Percentiles rank a stretch among this genome's conserved stretches.
These are phyloP conservation scores for Botrytis deweyae DNA, from an alignment of 2,329 filamentous ascomycete genomes.

Conservation along the genomic window DNA sequence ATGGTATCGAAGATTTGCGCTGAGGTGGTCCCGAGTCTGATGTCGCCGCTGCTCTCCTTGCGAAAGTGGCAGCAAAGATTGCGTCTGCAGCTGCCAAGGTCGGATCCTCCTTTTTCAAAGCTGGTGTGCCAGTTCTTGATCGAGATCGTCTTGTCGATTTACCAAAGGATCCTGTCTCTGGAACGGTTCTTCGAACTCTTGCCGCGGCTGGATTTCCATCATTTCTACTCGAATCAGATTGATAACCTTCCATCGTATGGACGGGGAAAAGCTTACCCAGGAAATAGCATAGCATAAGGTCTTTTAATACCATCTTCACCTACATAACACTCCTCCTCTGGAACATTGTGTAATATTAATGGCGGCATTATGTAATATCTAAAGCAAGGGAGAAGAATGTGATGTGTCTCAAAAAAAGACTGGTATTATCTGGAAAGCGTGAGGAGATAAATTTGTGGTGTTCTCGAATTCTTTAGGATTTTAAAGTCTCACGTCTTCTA, in stretches of 20 bases:
- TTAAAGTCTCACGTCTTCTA: constrained; percentile 1
- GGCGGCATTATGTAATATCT: constrained; percentile 52
- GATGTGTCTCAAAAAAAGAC: constrained; percentile 10
- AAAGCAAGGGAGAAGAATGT: constrained; percentile 20
- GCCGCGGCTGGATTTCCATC: constrained; percentile 51
- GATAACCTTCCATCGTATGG: constrained; percentile 14
- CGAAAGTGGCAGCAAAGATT: constrained; percentile 59
- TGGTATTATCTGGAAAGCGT: constrained; percentile 14
- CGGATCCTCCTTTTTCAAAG: constrained; percentile 54
- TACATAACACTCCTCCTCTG: constrained; percentile 65
- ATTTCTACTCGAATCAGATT: constrained; percentile 44
- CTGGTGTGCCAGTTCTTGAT: constrained; percentile 59
- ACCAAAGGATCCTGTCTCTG: constrained; percentile 64
- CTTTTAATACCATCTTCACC: constrained; percentile 64
- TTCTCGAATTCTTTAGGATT: constrained; percentile 12
- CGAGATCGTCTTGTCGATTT: constrained; percentile 64
- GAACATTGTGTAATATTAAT: constrained; percentile 66
- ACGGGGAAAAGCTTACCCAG: constrained; percentile 50
- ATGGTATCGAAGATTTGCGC: constrained; percentile 37
- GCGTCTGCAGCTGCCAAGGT: constrained; percentile 61
- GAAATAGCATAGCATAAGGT: constrained; percentile 66
- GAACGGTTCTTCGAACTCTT: constrained; percentile 53
- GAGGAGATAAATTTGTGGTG: not conserved
- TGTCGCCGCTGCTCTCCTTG: constrained; percentile 42
- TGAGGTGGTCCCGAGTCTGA: constrained; percentile 37